Percentiles rank a stretch among this genome's conserved stretches.
Evolutionary conservation across 352 stramenopile species (phyloP).

Genomic region (Thalassiosira oceanica): DNA sequence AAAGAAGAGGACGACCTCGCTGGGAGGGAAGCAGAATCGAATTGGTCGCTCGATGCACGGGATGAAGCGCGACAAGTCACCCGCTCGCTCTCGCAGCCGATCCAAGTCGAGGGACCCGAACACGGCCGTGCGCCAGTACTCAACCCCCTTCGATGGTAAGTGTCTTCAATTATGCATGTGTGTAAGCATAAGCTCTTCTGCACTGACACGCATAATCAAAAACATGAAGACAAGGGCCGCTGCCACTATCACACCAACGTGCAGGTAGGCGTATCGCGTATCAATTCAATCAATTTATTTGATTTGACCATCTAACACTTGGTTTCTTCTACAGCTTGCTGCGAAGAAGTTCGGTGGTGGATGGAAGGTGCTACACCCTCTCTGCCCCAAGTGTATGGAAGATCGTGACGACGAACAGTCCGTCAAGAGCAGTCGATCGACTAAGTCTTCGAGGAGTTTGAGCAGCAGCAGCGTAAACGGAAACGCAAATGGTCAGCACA

Average conservation of each 20-base stretch:
- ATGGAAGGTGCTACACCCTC: conserved; percentile 33
- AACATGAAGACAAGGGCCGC: conserved; percentile 33
- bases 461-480: conserved; percentile 1
- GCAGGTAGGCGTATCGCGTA: conserved; percentile 10
- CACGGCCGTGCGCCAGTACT: no score
- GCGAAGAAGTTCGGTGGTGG: conserved; percentile 48
- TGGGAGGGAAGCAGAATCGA: conserved; percentile 26
- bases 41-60: conserved; percentile 9
- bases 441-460: background rate
- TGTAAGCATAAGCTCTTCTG: no score
- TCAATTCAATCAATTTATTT: no score
- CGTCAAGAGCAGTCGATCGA: conserved; percentile 1
- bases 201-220: no score
- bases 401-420: conserved; percentile 3
- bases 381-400: conserved; percentile 43
- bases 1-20: conserved; percentile 10
- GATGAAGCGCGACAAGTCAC: background rate
- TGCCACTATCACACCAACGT: conserved; percentile 49
- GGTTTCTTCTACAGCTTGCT: no score
- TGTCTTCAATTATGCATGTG: no score
- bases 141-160: no score
- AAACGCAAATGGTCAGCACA: conserved; percentile 33
- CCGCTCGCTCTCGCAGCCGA: background rate
- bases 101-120: conserved; percentile 4
- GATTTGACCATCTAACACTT: no score